Evolutionary conservation across 108 stramenopile genomes (phyloP).

Genomic region (Stephanodiscus triporus): DNA sequence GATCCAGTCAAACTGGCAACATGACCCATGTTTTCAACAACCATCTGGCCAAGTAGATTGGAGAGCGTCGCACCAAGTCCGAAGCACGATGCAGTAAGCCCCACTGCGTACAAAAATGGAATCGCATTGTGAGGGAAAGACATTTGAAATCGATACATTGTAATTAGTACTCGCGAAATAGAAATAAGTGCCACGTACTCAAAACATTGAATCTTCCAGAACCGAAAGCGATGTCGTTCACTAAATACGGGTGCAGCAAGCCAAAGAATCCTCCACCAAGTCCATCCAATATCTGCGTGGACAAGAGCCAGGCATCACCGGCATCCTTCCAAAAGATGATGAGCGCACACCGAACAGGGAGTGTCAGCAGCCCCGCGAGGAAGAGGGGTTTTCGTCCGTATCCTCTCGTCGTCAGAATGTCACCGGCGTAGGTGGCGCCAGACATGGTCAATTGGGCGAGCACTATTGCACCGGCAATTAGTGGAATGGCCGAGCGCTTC

Average conservation of each 20-base stretch:
- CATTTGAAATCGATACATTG: neutral
- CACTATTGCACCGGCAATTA: slow-evolving; percentile 88
- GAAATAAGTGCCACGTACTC: slow-evolving; percentile 49
- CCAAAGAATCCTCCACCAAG: slow-evolving; percentile 85
- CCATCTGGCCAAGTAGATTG: slow-evolving; percentile 80
- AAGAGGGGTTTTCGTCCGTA: slow-evolving; percentile 82
- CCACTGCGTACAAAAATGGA: slow-evolving; percentile 44
- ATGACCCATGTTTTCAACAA: slow-evolving; percentile 81
- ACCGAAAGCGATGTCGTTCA: slow-evolving; percentile 89
- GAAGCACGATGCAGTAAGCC: slow-evolving; percentile 83
- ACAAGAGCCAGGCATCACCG: slow-evolving; percentile 69
- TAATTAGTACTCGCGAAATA: neutral
- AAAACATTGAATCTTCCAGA: slow-evolving; percentile 87
- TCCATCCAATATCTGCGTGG: slow-evolving; percentile 88
- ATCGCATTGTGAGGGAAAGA: neutral
- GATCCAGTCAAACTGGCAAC: slow-evolving; percentile 78
- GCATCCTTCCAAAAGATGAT: slow-evolving; percentile 86
- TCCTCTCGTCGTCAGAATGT: slow-evolving; percentile 62
- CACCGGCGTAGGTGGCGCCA: slow-evolving; percentile 68
- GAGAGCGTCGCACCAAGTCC: slow-evolving; percentile 83
- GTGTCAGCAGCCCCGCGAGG: slow-evolving; percentile 68
- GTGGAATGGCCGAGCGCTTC: slow-evolving; percentile 76
- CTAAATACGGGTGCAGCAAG: slow-evolving; percentile 81
- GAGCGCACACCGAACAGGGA: slow-evolving; percentile 83
- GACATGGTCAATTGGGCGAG: slow-evolving; percentile 85